A percentile compares a stretch with the other conserved stretches of the same genome.
Conservation (phyloP, 768 basidiomycete species). For the Pleurotus tuber-regium region DNA sequence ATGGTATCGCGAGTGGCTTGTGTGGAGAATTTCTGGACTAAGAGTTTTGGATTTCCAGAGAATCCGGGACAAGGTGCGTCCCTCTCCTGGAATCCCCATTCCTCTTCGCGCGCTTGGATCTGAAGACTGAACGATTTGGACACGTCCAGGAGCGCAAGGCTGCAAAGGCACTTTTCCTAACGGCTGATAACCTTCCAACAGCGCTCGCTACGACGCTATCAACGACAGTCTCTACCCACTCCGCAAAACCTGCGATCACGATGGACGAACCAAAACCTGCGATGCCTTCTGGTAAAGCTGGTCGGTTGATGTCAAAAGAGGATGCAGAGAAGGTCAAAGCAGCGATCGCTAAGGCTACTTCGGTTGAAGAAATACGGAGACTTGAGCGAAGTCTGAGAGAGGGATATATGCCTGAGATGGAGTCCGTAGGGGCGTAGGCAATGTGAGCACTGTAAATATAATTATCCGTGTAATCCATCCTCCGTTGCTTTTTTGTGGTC, state of each 20-base stretch:
- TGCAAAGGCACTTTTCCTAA: conserved; percentile 74
- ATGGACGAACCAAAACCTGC: conserved; percentile 74
- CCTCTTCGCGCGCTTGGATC: conserved; percentile 21
- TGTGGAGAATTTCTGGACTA: conserved; percentile 81
- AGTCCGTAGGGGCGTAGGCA: conserved; percentile 67
- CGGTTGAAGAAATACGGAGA: conserved; percentile 83
- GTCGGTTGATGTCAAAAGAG: conserved; percentile 87
- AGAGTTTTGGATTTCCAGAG: conserved; percentile 95
- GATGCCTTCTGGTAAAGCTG: conserved; percentile 62
- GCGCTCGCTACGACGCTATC: conserved; percentile 79
- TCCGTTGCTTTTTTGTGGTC: conserved; percentile 31
- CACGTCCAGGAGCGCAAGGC: conserved; percentile 69
- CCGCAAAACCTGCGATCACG: conserved; percentile 61
- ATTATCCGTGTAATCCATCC: conserved; percentile 18
- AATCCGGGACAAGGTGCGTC: conserved; percentile 89
- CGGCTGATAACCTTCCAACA: conserved; percentile 75
- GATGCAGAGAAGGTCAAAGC: conserved; percentile 85
- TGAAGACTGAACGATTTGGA: conserved; percentile 17
- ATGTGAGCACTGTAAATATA: conserved; percentile 17
- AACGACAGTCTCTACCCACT: conserved; percentile 63
- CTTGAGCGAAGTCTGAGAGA: conserved; percentile 81
- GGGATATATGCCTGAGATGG: conserved; percentile 79
- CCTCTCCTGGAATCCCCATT: conserved; percentile 35
- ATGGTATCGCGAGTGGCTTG: conserved; percentile 96
- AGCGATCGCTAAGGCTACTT: conserved; percentile 88